phyloP scores from a whole-genome alignment of 345 rosid genomes.

The Physaria fendleri region DNA sequence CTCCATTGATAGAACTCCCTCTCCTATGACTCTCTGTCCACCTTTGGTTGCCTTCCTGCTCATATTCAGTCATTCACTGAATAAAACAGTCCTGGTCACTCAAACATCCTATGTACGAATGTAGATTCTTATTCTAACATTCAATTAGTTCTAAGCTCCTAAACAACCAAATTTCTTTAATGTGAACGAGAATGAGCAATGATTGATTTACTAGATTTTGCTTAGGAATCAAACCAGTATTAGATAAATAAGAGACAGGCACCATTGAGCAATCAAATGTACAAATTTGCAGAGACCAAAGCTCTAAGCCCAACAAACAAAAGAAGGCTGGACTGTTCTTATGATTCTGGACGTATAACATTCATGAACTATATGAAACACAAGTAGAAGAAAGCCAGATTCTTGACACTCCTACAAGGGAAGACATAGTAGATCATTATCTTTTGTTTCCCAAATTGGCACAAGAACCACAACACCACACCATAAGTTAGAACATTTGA shows the following conservation, averaged over 20 bases:
- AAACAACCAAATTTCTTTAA: not conserved
- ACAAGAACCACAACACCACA: not conserved
- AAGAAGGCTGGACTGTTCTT: not conserved
- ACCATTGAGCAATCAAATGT: not conserved
- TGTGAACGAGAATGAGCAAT: not conserved
- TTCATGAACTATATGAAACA: not conserved
- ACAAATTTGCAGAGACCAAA: not conserved
- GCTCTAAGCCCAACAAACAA: not conserved
- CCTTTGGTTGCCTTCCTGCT: conserved; percentile 97
- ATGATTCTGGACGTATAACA: not conserved
- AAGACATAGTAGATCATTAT: no score
- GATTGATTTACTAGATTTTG: not conserved
- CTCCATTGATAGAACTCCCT: no score
- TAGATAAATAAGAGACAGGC: not conserved
- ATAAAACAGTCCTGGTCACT: conserved; percentile 2
- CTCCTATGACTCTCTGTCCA: conserved; percentile 91
- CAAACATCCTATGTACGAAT: not conserved
- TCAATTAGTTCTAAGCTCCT: not conserved
- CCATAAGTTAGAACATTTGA: not conserved
- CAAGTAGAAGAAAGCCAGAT: not conserved
- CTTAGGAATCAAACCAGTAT: not conserved
- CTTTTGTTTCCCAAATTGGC: not conserved
- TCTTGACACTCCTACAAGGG: not conserved
- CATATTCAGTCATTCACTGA: conserved; percentile 19
- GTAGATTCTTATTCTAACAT: not conserved